phyloP scores from a whole-genome alignment of 805 yeast genomes.

The Starmerella etchellsii region DNA sequence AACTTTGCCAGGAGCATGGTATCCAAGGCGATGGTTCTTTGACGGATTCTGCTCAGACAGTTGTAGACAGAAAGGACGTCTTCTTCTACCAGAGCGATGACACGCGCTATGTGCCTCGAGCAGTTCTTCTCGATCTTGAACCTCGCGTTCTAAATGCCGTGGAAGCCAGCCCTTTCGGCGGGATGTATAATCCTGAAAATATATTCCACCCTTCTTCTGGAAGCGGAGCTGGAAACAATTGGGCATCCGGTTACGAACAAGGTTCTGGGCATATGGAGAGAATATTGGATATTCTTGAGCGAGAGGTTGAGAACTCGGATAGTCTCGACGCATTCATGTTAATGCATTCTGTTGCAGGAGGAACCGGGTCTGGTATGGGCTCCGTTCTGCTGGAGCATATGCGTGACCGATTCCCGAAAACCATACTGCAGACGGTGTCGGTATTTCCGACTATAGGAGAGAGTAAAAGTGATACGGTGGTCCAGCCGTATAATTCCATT shows the following conservation, averaged over 20 bases:
- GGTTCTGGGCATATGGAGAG: slow-evolving; percentile 59
- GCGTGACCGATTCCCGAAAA: slow-evolving; percentile 71
- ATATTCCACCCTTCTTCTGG: slow-evolving; percentile 70
- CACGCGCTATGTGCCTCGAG: slow-evolving; percentile 74
- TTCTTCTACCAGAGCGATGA: slow-evolving; percentile 70
- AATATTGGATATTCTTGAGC: slow-evolving; percentile 69
- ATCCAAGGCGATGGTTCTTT: slow-evolving; percentile 52
- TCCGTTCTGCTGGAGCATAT: slow-evolving; percentile 64
- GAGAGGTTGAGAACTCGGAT: slow-evolving; percentile 84
- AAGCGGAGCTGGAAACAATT: slow-evolving; percentile 70
- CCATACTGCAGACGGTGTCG: slow-evolving; percentile 70
- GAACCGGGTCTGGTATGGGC: slow-evolving; percentile 96
- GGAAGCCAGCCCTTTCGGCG: slow-evolving; percentile 36
- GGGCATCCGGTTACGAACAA: slow-evolving; percentile 80
- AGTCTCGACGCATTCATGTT: slow-evolving; percentile 81
- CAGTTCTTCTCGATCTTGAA: slow-evolving; percentile 74
- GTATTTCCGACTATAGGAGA: slow-evolving; percentile 62
- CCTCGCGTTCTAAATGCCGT: slow-evolving; percentile 67
- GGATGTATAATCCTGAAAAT: slow-evolving; percentile 73
- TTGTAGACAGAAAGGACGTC: slow-evolving; percentile 65
- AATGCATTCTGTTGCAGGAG: slow-evolving; percentile 93
- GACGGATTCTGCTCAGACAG: slow-evolving; percentile 28
- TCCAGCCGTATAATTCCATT: slow-evolving; percentile 88
- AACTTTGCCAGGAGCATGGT: slow-evolving; percentile 77
- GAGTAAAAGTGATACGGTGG: slow-evolving; percentile 89